Evolutionary conservation across 176 grass and related monocot genomes (phyloP), one percentile per base, ranked within the genome.

Genomic region (Luzula sylvatica): DNA sequence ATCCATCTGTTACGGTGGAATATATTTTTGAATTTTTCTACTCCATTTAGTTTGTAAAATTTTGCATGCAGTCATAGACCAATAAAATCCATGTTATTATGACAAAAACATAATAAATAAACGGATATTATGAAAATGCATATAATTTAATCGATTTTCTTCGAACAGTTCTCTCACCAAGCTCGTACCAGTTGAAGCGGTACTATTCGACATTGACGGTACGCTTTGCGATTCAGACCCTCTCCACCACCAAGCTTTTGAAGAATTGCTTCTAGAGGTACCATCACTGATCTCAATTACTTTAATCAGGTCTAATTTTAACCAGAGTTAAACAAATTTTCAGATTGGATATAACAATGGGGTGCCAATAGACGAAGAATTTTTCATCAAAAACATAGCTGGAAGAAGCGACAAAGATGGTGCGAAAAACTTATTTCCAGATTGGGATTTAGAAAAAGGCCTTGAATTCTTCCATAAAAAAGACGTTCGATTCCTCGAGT

Each of bases 281-380:
- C 39, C n/a, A 46, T 15, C 24, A 29, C 40, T 40, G 23, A 22
- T 58, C 12, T 42, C 20, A 25, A 24, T 35, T 35, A 35, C 30
- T 35, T 35, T 35, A 35, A 35, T 35, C 9, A 35, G 9, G 5
- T 35, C 9, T 35, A 35, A 35, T 35, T 32, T 35, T 35, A 35
- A n/a, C n/a, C n/a, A 7, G 3, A 57, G 0, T 15, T 5, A 39
- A 38, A 66, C 7, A 2, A 47, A 29, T 45, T 20, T 11, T 23
- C 71, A 96, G 92, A 96, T 96, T 71, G 92, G 92, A 16, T 96
- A 96, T 63, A 96, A 96, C 70, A 82, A 89, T 6, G 77, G 92
- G 3, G 71, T 86, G 23, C 81, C 92, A 0, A 89, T 96, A 52
- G 85, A 89, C 15, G 85, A 96, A 0, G 92, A 89, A 55, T 86